These are phyloP conservation scores for Bonnemaisonia californica DNA, from an alignment of 31 red algal genomes.

Conservation along the genomic window DNA sequence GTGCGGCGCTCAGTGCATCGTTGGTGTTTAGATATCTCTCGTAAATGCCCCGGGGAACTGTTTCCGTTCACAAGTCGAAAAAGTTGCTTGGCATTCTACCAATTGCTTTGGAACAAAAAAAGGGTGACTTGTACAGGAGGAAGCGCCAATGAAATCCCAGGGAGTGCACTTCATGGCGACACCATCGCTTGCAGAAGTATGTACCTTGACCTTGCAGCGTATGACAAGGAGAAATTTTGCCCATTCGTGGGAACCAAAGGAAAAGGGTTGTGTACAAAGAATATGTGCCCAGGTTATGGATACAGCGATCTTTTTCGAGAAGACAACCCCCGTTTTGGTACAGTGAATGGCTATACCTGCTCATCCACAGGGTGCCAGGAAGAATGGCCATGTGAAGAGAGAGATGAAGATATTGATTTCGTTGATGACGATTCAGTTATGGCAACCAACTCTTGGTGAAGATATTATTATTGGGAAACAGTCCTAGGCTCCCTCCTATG, in stretches of 20 bases:
- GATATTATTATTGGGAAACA: too few relatives aligned
- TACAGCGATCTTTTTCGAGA: slow-evolving; percentile 34
- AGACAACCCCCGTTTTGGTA: slow-evolving; percentile 32
- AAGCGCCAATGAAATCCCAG: slow-evolving; percentile 3
- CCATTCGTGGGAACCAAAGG: neutral
- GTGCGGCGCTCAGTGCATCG: neutral
- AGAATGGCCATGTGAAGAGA: slow-evolving; percentile 7
- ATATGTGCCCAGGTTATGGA: neutral
- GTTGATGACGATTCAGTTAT: too few relatives aligned
- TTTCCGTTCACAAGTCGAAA: slow-evolving; percentile 1
- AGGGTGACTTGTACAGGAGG: slow-evolving; percentile 23
- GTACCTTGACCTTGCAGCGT: slow-evolving; percentile 29
- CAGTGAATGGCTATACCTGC: slow-evolving; percentile 19
- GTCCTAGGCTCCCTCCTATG: too few relatives aligned
- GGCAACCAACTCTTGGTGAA: too few relatives aligned
- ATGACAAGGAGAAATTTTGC: slow-evolving; percentile 10
- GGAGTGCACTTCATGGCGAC: slow-evolving; percentile 26
- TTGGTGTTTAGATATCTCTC: neutral
- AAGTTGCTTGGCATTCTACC: slow-evolving; percentile 16
- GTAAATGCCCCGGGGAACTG: neutral
- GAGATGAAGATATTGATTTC: too few relatives aligned
- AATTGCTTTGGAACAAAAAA: neutral
- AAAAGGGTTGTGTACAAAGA: slow-evolving; percentile 5
- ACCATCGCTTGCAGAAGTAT: slow-evolving; percentile 24
- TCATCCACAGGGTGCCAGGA: neutral